Conservation (phyloP, 345 rosid genomes). For the Salix viminalis region DNA sequence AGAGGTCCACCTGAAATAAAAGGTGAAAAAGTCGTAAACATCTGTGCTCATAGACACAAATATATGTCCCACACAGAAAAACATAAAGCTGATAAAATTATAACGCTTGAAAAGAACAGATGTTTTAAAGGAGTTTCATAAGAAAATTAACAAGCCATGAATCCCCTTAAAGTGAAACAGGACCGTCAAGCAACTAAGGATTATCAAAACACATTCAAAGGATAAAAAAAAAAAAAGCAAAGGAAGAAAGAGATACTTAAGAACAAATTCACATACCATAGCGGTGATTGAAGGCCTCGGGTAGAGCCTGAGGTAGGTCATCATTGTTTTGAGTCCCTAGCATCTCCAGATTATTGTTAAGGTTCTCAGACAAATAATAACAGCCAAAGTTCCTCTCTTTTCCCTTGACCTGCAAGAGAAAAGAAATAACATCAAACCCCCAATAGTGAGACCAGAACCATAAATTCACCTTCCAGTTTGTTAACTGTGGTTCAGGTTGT, state of each 20-base stretch:
- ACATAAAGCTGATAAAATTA: not conserved
- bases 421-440: slow-evolving; percentile 15
- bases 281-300: slow-evolving; percentile 42
- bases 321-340: slow-evolving; percentile 32
- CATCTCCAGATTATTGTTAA: slow-evolving; percentile 32
- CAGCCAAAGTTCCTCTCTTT: slow-evolving; percentile 54
- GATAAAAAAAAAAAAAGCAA: not conserved
- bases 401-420: slow-evolving; percentile 55
- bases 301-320: slow-evolving; percentile 63
- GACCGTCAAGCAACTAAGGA: not conserved
- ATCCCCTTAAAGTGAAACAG: not conserved
- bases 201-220: not conserved
- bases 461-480: not conserved
- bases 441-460: not conserved
- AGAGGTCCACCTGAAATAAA: slow-evolving; percentile 42
- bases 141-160: slow-evolving; percentile 3
- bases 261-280: slow-evolving; percentile 47
- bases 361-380: slow-evolving; percentile 71
- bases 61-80: not conserved
- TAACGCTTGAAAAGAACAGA: not conserved
- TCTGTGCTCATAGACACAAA: not conserved
- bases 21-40: not conserved
- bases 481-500: not conserved
- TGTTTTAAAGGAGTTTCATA: not conserved
- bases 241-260: not conserved